These are phyloP conservation scores for Pseudogymnoascus sp. DNA, from an alignment of 2,329 filamentous ascomycete species.

Conservation along the genomic window DNA sequence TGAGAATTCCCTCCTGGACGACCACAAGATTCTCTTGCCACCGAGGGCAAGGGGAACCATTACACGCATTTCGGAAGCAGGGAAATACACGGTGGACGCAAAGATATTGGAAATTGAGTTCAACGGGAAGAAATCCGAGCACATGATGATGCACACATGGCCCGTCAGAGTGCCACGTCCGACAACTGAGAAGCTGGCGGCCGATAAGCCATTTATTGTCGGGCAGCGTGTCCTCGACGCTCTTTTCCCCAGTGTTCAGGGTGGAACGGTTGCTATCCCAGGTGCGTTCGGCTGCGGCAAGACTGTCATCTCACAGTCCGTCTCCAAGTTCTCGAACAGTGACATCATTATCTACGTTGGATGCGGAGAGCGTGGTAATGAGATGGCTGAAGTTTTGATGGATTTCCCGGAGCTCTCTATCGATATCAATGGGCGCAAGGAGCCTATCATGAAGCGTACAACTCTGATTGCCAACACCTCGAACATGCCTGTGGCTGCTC, in stretches of 20 bases:
- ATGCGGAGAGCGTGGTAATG: conserved; percentile 85
- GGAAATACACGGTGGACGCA: conserved; percentile 87
- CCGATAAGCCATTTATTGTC: conserved; percentile 87
- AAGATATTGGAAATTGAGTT: conserved; percentile 96
- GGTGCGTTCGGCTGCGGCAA: conserved; percentile 98
- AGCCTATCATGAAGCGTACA: conserved; percentile 99
- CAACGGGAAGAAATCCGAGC: conserved; percentile 88
- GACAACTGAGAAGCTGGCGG: conserved; percentile 82
- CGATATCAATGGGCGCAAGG: conserved; percentile 85
- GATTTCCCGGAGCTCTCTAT: conserved; percentile 98
- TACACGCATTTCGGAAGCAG: conserved; percentile 81
- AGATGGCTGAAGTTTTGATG: conserved; percentile 99
- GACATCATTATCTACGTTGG: conserved; percentile 98
- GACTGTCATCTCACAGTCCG: conserved; percentile 96
- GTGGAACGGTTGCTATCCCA: conserved; percentile 95
- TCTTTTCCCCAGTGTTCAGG: conserved; percentile 92
- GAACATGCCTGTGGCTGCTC: conserved; percentile 98
- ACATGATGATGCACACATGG: conserved; percentile 98
- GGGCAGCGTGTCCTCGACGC: conserved; percentile 95
- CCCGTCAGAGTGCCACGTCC: conserved; percentile 94
- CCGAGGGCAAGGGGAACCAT: conserved; percentile 87
- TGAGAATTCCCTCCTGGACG: conserved; percentile 90
- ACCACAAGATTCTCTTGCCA: conserved; percentile 88
- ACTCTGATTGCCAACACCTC: conserved; percentile 98
- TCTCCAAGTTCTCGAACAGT: conserved; percentile 99